These are phyloP conservation scores for Carex cristatella DNA, from an alignment of 176 grass and related monocot species.

Conservation along the genomic window DNA sequence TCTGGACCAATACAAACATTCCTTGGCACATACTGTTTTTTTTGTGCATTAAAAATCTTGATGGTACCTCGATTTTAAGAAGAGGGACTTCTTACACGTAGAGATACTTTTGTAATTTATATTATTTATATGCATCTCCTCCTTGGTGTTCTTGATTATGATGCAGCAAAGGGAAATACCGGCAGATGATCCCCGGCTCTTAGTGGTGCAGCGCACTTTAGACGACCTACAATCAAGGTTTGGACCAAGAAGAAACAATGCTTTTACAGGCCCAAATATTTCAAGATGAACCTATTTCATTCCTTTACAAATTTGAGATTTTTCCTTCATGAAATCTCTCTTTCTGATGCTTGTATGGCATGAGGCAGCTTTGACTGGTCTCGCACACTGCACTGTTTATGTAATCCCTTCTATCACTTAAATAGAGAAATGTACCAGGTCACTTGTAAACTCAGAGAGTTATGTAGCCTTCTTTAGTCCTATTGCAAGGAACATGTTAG, in stretches of 20 bases:
- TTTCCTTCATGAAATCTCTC: not conserved
- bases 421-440: conserved; percentile 1
- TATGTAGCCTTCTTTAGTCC: not conserved
- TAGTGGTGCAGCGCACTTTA: conserved; percentile 47
- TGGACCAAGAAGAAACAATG: conserved; percentile 53
- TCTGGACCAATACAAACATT: not conserved
- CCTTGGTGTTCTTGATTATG: conserved; percentile 11
- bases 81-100: not conserved
- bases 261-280: conserved; percentile 18
- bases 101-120: not conserved
- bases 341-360: conserved; percentile 3
- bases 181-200: conserved; percentile 65
- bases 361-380: not conserved
- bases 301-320: not conserved
- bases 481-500: not conserved
- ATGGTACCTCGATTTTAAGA: not conserved
- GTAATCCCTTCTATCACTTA: not conserved
- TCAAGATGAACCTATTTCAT: conserved; percentile 3
- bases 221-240: conserved; percentile 44
- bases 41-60: not conserved
- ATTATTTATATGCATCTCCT: not conserved
- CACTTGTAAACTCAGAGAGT: not conserved
- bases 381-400: not conserved
- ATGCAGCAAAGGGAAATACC: conserved; percentile 82
- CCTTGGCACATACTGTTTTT: not conserved